Percentiles rank a stretch among this genome's conserved stretches.
Conservation (phyloP, 768 basidiomycete genomes). For the Hericium erinaceus region DNA sequence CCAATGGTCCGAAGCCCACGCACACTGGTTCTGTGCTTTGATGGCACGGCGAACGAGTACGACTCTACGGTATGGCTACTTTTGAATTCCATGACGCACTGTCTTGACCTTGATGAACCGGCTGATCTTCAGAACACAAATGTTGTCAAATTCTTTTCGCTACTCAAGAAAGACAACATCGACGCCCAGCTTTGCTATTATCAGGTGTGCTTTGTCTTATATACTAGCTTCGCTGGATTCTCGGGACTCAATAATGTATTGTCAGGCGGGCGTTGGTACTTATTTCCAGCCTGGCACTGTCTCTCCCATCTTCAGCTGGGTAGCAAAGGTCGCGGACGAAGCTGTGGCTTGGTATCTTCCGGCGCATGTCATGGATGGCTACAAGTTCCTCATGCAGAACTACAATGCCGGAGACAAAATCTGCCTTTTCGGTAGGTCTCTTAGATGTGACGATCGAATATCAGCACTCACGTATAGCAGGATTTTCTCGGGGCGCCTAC, state of each 20-base stretch:
- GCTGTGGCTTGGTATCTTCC: conserved; percentile 75
- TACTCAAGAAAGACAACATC: conserved; percentile 27
- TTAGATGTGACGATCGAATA: not conserved
- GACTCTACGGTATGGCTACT: not conserved
- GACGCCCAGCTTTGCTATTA: conserved; percentile 46
- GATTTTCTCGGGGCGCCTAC: conserved; percentile 69
- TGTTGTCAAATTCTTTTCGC: conserved; percentile 28
- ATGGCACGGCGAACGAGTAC: conserved; percentile 11
- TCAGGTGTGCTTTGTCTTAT: conserved; percentile 35
- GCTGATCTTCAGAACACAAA: conserved; percentile 28
- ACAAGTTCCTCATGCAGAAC: conserved; percentile 72
- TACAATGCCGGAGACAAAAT: conserved; percentile 66
- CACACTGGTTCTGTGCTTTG: conserved; percentile 12
- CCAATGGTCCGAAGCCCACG: conserved; percentile 4
- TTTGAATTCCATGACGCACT: no score
- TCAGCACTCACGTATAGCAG: conserved; percentile 24
- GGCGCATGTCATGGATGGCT: conserved; percentile 65
- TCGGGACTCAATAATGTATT: not conserved
- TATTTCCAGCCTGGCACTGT: conserved; percentile 60
- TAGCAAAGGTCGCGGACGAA: conserved; percentile 53
- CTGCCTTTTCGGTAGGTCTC: conserved; percentile 51
- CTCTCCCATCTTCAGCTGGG: conserved; percentile 46
- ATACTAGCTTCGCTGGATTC: not conserved
- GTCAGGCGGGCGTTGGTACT: conserved; percentile 36
- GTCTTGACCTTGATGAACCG: not conserved